Evolutionary conservation across 2,329 filamentous ascomycete species (phyloP).

Genomic region (Paraphaeosphaeria sporulosa): DNA sequence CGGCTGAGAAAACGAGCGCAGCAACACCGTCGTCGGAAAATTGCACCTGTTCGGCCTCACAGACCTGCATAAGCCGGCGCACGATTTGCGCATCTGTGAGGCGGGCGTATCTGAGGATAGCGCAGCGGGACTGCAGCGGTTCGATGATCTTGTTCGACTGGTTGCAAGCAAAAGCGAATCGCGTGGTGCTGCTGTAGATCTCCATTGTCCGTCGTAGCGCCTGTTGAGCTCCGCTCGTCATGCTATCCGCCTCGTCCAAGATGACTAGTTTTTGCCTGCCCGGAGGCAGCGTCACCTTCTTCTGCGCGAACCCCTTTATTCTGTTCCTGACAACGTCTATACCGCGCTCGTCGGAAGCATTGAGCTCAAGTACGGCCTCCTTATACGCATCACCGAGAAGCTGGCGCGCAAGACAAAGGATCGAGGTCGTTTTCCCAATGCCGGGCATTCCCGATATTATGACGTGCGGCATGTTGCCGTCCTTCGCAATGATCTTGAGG

Average conservation of each 20-base stretch:
- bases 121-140: slow-evolving; percentile 95
- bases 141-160: slow-evolving; percentile 99
- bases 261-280: slow-evolving; percentile 97
- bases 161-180: slow-evolving; percentile 98
- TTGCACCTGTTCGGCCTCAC: slow-evolving; percentile 87
- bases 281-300: slow-evolving; percentile 92
- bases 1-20: slow-evolving; percentile 94
- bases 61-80: slow-evolving; percentile 88
- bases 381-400: slow-evolving; percentile 93
- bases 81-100: slow-evolving; percentile 93
- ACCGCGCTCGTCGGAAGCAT: slow-evolving; percentile 94
- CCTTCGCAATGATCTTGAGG: slow-evolving; percentile 96
- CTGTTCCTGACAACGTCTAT: slow-evolving; percentile 97
- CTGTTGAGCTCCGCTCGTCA: slow-evolving; percentile 97
- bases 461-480: slow-evolving; percentile 99
- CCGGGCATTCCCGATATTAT: slow-evolving; percentile 99
- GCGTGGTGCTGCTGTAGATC: slow-evolving; percentile 94
- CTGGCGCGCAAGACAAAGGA: slow-evolving; percentile 91
- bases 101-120: slow-evolving; percentile 91
- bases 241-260: slow-evolving; percentile 93
- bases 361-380: slow-evolving; percentile 94
- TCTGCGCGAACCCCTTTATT: slow-evolving; percentile 98
- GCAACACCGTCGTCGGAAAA: slow-evolving; percentile 93
- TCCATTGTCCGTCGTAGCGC: slow-evolving; percentile 97
- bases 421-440: slow-evolving; percentile 97